A percentile compares a stretch with the other conserved stretches of the same genome.
Conservation (phyloP, 1,139 yeast genomes). For the Kurtzmaniella quercitrusa region DNA sequence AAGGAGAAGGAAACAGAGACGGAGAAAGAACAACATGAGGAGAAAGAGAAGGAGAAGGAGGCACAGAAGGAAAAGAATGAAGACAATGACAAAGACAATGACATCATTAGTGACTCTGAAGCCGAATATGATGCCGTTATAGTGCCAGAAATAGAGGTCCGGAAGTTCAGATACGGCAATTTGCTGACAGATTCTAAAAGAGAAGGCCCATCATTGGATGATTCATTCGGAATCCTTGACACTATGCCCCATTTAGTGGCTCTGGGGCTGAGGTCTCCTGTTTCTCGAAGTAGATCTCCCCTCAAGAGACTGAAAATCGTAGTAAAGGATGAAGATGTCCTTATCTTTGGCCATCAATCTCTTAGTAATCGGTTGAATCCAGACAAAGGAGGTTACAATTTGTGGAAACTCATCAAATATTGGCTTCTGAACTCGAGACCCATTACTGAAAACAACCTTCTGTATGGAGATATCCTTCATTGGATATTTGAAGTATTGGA, state of each 20-base stretch:
- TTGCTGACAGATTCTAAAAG: not conserved
- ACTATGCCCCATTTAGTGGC: constrained; percentile 12
- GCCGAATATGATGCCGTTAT: constrained; percentile 13
- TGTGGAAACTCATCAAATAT: constrained; percentile 6
- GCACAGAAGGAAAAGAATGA: not conserved
- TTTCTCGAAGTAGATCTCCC: constrained; percentile 9
- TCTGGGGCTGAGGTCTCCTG: constrained; percentile 13
- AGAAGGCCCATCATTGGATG: not conserved
- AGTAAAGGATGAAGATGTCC: not conserved
- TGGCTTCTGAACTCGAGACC: not conserved
- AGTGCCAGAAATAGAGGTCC: constrained; percentile 3
- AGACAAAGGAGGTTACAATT: constrained; percentile 2
- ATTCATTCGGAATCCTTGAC: constrained; percentile 5
- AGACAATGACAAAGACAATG: not conserved
- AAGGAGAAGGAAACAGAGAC: no score
- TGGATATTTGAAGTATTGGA: constrained; percentile 5
- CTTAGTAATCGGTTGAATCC: constrained; percentile 3
- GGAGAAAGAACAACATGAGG: no score
- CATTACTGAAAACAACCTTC: not conserved
- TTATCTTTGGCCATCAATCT: constrained; percentile 5
- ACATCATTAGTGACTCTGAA: constrained; percentile 26
- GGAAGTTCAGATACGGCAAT: constrained; percentile 10
- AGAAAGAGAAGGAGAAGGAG: no score
- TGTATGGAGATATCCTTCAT: constrained; percentile 1
- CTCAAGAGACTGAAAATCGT: not conserved